Conservation (phyloP, 208 protist species). For the Novymonas esmeraldas region DNA sequence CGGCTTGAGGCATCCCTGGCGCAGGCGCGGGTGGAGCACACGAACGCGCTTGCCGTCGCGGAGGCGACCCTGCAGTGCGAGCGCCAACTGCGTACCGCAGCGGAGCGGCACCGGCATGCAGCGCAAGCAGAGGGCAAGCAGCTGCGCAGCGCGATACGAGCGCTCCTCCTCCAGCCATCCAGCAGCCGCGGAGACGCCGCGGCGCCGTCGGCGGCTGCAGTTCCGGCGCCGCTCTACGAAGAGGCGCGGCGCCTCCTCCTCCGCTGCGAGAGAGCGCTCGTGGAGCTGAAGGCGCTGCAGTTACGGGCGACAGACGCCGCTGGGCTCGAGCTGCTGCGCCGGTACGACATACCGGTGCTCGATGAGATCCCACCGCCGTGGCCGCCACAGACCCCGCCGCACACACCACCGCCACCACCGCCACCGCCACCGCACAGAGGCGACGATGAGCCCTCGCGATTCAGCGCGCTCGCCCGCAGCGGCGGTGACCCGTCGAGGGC, state of each 20-base stretch:
- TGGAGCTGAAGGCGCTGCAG: conserved; percentile 36
- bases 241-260: conserved; percentile 17
- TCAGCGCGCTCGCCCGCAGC: background rate
- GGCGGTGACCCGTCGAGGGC: background rate
- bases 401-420: background rate
- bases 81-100: conserved; percentile 19
- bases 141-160: conserved; percentile 19
- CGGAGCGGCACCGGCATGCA: conserved; percentile 18
- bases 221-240: conserved; percentile 22
- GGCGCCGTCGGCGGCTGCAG: background rate
- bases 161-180: background rate
- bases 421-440: background rate
- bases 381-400: background rate
- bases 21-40: conserved; percentile 18
- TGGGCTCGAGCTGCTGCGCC: conserved; percentile 17
- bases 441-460: background rate
- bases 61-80: conserved; percentile 31
- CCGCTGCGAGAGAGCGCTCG: conserved; percentile 17
- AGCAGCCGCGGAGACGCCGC: background rate
- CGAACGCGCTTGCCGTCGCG: conserved; percentile 14
- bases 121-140: conserved; percentile 15
- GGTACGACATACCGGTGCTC: conserved; percentile 25
- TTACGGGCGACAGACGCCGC: conserved; percentile 13
- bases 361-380: conserved; percentile 26
- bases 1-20: conserved; percentile 19